Percentiles rank a stretch among this genome's conserved stretches.
These are phyloP conservation scores for Rhizopogon roseolus DNA, from an alignment of 768 basidiomycete genomes.

Conservation along the genomic window DNA sequence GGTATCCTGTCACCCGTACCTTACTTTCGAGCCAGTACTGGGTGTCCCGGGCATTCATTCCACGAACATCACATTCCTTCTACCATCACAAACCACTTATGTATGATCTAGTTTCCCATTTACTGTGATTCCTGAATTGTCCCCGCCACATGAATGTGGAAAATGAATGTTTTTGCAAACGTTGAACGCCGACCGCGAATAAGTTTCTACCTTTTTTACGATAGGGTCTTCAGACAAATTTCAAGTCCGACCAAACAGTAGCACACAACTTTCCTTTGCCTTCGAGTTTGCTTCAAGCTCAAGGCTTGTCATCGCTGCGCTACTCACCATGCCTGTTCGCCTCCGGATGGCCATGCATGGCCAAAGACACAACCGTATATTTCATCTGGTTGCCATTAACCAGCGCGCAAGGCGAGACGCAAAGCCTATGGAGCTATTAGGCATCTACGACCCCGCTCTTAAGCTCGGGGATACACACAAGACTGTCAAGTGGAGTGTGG, in stretches of 20 bases:
- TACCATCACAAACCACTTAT: neutral
- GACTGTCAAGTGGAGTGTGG: slow-evolving; percentile 84
- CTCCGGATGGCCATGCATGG: slow-evolving; percentile 85
- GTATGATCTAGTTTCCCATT: neutral
- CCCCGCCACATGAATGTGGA: too few relatives aligned
- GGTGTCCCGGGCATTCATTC: neutral
- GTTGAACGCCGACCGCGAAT: too few relatives aligned
- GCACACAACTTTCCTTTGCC: slow-evolving; percentile 8
- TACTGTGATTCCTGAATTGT: neutral
- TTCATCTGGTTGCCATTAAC: slow-evolving; percentile 84
- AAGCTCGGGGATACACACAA: slow-evolving; percentile 51
- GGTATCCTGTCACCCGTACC: neutral
- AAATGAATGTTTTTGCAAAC: too few relatives aligned
- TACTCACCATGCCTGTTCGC: slow-evolving; percentile 72
- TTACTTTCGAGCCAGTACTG: neutral
- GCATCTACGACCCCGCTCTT: slow-evolving; percentile 74
- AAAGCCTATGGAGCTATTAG: slow-evolving; percentile 83
- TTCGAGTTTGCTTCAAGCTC: neutral
- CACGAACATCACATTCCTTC: neutral
- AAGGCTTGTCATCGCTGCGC: neutral
- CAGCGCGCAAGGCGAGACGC: slow-evolving; percentile 70
- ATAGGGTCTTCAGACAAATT: too few relatives aligned
- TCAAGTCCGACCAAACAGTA: slow-evolving; percentile 19
- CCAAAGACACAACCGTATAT: slow-evolving; percentile 64
- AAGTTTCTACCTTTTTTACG: too few relatives aligned